Evolutionary conservation across 1,139 yeast genomes (phyloP).

Genomic region (Suhomyces kunorum): DNA sequence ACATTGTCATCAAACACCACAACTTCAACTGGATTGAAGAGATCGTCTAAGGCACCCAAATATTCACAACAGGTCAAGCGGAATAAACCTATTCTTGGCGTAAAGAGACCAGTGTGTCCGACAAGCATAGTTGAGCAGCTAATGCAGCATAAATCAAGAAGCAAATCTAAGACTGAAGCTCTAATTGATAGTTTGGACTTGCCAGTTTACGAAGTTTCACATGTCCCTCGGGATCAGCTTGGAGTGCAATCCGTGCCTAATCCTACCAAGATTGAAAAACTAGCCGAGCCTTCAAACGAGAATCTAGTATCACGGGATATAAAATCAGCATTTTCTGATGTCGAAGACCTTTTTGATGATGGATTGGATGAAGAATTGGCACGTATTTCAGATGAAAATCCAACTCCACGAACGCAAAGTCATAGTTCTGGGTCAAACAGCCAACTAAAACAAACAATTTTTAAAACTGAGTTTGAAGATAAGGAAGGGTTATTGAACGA

Average conservation of each 20-base stretch:
- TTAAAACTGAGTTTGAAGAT: slow-evolving; percentile 17
- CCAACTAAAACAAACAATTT: slow-evolving; percentile 6
- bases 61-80: neutral
- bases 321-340: slow-evolving; percentile 12
- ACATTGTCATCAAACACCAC: too few relatives aligned
- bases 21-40: neutral
- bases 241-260: neutral
- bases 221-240: neutral
- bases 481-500: slow-evolving; percentile 33
- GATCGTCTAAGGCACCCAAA: neutral
- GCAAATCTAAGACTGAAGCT: neutral
- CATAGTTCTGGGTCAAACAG: neutral
- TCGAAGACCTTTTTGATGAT: slow-evolving; percentile 31
- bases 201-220: slow-evolving; percentile 8
- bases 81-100: slow-evolving; percentile 1
- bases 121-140: slow-evolving; percentile 4
- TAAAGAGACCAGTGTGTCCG: slow-evolving; percentile 2
- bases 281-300: neutral
- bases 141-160: neutral
- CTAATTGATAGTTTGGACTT: slow-evolving; percentile 4
- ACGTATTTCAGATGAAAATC: slow-evolving; percentile 9
- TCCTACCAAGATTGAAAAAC: neutral
- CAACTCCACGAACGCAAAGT: neutral
- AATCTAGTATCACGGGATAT: neutral
- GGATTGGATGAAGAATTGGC: slow-evolving; percentile 31